These are phyloP conservation scores for Monosporascus sp. DNA, from an alignment of 2,329 filamentous ascomycete species.

Conservation along the genomic window DNA sequence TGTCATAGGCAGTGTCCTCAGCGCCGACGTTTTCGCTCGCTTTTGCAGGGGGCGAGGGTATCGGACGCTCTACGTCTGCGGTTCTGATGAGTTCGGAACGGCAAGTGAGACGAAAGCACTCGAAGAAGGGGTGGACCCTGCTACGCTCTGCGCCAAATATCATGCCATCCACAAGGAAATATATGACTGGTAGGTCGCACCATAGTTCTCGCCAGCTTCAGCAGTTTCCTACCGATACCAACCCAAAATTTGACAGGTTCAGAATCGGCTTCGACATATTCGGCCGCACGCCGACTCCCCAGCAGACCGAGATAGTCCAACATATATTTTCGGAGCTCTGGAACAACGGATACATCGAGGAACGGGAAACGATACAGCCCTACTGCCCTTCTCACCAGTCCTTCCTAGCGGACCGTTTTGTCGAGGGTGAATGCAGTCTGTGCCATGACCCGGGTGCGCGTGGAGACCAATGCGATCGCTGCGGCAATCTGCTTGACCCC, in stretches of 20 bases:
- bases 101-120: constrained; percentile 11
- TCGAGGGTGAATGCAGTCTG: constrained; percentile 72
- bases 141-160: constrained; percentile 12
- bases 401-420: constrained; percentile 81
- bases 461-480: constrained; percentile 61
- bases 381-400: constrained; percentile 76
- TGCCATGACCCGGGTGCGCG: constrained; percentile 65
- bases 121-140: constrained; percentile 8
- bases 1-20: constrained; percentile 44
- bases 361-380: constrained; percentile 81
- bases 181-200: constrained; percentile 61
- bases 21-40: constrained; percentile 41
- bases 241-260: constrained; percentile 94
- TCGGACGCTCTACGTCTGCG: constrained; percentile 11
- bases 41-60: constrained; percentile 10
- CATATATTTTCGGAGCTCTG: constrained; percentile 84
- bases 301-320: constrained; percentile 91
- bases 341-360: constrained; percentile 82
- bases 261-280: constrained; percentile 93
- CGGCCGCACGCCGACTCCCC: constrained; percentile 79
- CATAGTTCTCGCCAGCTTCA: not conserved
- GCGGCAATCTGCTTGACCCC: constrained; percentile 66
- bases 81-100: constrained; percentile 11
- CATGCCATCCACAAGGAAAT: constrained; percentile 68
- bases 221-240: constrained; percentile 49